Evolutionary conservation across 495 filamentous ascomycete genomes (phyloP), one percentile per base, ranked within the genome.

Genomic region (Letharia lupina): DNA sequence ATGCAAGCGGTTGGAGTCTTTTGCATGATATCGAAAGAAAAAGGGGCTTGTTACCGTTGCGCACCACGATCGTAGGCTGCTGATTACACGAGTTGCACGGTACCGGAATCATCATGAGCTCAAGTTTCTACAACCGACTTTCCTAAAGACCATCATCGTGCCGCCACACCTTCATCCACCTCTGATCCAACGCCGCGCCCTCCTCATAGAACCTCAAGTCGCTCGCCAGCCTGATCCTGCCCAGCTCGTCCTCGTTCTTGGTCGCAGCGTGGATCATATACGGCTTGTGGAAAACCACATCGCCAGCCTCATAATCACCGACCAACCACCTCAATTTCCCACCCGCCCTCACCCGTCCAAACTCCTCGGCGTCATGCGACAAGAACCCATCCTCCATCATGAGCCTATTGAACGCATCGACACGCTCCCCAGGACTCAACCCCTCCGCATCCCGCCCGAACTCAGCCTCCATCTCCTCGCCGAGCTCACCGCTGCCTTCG

Each of bases 271-370:
- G 82, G 69, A 84, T 79, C 73, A 79, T 74, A 65, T 78, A 81
- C 39, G 80, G 80, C 52, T 79, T 77, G 65, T 84, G 83, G 23
- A 84, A 76, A n/a, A 83, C 79, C 16, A 84, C 79, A 73, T 85
- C 82, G 0, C 83, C 82, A 23, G 82, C 82, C 60, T 82, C 77
- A 70, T 77, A 85, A 62, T 70, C 67, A 28, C 68, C 60, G 35
- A 72, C 66, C 65, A 72, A 64, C 71, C 69, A 75, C 69, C 28
- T 76, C 70, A 69, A 78, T 76, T 75, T 71, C n/a, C 62, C 65
- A 11, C 61, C 65, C 16, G 54, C 61, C 15, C 37, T 39, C 39
- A 63, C 58, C 8, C 58, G 18, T 10, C 61, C 64, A 39, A 71
- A 69, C n/a, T 72, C 68, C 60, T 66, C 72, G 23, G 70, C 68